These are phyloP conservation scores for Thelonectria olida DNA, from an alignment of 2,329 filamentous ascomycete genomes.

Conservation along the genomic window DNA sequence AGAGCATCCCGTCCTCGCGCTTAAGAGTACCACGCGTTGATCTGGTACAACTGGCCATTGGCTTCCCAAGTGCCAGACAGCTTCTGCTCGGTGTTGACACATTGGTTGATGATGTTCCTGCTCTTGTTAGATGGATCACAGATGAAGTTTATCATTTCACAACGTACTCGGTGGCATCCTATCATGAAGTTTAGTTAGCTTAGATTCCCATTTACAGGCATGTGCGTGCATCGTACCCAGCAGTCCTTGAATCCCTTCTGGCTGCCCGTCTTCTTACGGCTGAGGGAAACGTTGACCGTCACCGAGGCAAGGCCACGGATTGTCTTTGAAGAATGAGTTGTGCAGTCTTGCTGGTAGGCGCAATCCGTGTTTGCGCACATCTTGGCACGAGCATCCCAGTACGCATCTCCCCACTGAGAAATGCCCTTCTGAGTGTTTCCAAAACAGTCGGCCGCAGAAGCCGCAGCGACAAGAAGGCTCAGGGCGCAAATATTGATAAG, in stretches of 20 bases:
- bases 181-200: background rate
- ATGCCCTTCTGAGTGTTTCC: conserved; percentile 6
- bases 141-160: background rate
- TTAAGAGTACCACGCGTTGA: background rate
- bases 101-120: conserved; percentile 29
- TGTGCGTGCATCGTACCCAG: conserved; percentile 15
- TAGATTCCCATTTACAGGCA: accelerated
- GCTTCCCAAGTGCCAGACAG: conserved; percentile 13
- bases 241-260: conserved; percentile 30
- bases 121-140: background rate
- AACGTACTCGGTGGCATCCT: conserved; percentile 26
- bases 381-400: conserved; percentile 24
- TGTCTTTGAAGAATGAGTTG: background rate
- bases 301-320: background rate
- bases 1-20: background rate
- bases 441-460: conserved; percentile 21
- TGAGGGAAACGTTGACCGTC: conserved; percentile 19
- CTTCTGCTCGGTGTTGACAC: conserved; percentile 1
- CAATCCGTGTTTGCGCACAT: conserved; percentile 25
- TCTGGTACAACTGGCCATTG: conserved; percentile 16
- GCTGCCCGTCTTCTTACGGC: conserved; percentile 19
- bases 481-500: conserved; percentile 20
- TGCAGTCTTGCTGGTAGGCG: conserved; percentile 23
- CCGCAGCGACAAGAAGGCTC: background rate
- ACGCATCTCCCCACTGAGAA: conserved; percentile 7